Evolutionary conservation across 306 rosid genomes (phyloP).

Genomic region (Cicer arietinum): DNA sequence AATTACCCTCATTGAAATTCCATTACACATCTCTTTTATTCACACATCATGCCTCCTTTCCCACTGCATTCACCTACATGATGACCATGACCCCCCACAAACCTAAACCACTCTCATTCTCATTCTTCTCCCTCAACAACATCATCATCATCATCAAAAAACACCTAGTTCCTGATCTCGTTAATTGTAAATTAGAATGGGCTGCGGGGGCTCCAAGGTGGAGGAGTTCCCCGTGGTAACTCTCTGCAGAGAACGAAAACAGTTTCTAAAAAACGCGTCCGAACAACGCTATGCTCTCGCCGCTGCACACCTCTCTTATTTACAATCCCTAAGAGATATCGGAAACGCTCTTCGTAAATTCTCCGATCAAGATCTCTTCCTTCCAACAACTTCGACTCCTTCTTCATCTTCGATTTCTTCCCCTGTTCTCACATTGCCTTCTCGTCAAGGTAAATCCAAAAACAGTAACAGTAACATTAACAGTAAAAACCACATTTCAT

Average conservation of each 20-base stretch:
- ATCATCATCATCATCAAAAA: too few relatives aligned
- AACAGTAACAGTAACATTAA: neutral
- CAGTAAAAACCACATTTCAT: slow-evolving; percentile 35
- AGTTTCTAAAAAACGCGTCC: slow-evolving; percentile 73
- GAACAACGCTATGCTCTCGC: slow-evolving; percentile 87
- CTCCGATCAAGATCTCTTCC: slow-evolving; percentile 77
- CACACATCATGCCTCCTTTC: slow-evolving; percentile 42
- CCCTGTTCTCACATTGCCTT: slow-evolving; percentile 90
- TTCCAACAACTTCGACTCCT: slow-evolving; percentile 36
- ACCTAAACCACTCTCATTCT: slow-evolving; percentile 7
- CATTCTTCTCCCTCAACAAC: neutral
- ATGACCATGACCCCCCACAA: slow-evolving; percentile 45
- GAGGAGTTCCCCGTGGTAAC: slow-evolving; percentile 85
- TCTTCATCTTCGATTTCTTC: slow-evolving; percentile 56
- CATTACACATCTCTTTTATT: slow-evolving; percentile 15
- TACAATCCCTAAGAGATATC: slow-evolving; percentile 73
- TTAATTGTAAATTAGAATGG: slow-evolving; percentile 55
- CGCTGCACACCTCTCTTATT: slow-evolving; percentile 84
- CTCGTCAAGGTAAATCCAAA: slow-evolving; percentile 60
- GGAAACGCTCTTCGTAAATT: slow-evolving; percentile 82
- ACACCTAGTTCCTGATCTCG: neutral
- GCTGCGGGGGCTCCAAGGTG: slow-evolving; percentile 87
- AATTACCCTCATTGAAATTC: slow-evolving; percentile 13
- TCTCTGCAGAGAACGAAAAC: slow-evolving; percentile 78
- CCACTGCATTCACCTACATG: slow-evolving; percentile 47